Evolutionary conservation across 2,329 filamentous ascomycete genomes (phyloP), one percentile per base, ranked within the genome.

Genomic region (Mycosphaerella arachidis): DNA sequence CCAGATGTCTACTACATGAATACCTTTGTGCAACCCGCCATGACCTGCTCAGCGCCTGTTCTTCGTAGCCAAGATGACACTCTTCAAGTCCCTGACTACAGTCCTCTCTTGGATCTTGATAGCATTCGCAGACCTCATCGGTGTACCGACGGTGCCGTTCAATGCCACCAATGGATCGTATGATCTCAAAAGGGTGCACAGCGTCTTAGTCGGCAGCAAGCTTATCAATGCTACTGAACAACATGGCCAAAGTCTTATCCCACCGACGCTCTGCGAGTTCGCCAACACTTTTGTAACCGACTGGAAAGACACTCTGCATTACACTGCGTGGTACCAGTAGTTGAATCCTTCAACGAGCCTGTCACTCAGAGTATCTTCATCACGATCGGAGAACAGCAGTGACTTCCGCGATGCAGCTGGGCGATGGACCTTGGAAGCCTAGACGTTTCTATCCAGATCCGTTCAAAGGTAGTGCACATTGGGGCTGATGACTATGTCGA

Each of bases 401-500:
- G 68, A 71, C 3, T 82, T 77, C 64, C 68, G 73, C 1, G 77
- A 82, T 66, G 79, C 72, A 5, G 79, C 77, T 12, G 80, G 80
- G 0, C 71, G 78, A 7, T 67, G 66, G 40, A 82, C 80, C 0
- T 76, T 78, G 0, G 81, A 85, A 66, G 80, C 77, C 7, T 67
- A 70, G 7, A 78, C 78, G 0, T 84, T 84, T 58, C 65, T 84
- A 4, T 79, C 79, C 1, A 82, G 82, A 84, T 85, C 60, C 76
- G 82, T 29, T 77, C 74, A 4, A 84, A 83, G 65, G 79, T 78
- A 1, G 80, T 84, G 1, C 80, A 82, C 60, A 80, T 85, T 12
- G 82, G 82, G 0, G 82, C 82, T 0, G 82, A 84, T 59, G 82
- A 85, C 64, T 85, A 85, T 61, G 63, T 62, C 4, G 63, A 65